Evolutionary conservation across 2,329 filamentous ascomycete species (phyloP), one percentile per base, ranked within the genome.

Genomic region (Nothomitra cinnamomea): DNA sequence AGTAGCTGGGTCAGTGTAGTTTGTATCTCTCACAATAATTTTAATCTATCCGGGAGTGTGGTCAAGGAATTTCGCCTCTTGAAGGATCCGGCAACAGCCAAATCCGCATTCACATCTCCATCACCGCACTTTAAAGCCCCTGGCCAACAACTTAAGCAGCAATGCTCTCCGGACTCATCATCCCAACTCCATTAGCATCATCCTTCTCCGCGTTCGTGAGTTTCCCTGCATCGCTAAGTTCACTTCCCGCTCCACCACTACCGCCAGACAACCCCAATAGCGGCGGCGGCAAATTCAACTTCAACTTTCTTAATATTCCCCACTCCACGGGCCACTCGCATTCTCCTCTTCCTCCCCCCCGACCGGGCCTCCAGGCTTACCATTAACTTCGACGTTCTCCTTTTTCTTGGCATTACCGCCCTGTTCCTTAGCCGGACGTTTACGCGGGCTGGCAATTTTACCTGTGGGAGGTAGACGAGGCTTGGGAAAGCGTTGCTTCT

Each of bases 161-260:
- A 22, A 87, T 79, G 65, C 85, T 88, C 69, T 90, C 82, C 2
- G 87, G 87, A 63, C 85, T 92, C 74, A 90, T 87, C 79, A 90
- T 87, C 19, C 83, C 83, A 32, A 80, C 79, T 17, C 73, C 76
- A 49, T 25, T 41, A 21, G 53, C 41, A 63, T 84, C 82, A 60
- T 82, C 82, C 54, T 77, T 82, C 64, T 80, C 79, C 57, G 75
- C 82, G 60, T 79, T 17, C 67, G 40, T 49, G 19, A 55, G 50
- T 21, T 61, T 59, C 22, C 61, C 59, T 21, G 61, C 59, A 38
- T 57, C 57, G 28, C 28, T 32, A 32, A 32, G 28, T 32, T 32
- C 28, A 32, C 28, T 32, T 10, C 28, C 28, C 28, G 32, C 55
- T 51, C 8, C 49, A 35, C 3, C n/a, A n/a, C n/a, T n/a, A n/a